Evolutionary conservation across 257 asterid species (phyloP), one percentile per base, ranked within the genome.

Genomic region (Scutellaria baicalensis): DNA sequence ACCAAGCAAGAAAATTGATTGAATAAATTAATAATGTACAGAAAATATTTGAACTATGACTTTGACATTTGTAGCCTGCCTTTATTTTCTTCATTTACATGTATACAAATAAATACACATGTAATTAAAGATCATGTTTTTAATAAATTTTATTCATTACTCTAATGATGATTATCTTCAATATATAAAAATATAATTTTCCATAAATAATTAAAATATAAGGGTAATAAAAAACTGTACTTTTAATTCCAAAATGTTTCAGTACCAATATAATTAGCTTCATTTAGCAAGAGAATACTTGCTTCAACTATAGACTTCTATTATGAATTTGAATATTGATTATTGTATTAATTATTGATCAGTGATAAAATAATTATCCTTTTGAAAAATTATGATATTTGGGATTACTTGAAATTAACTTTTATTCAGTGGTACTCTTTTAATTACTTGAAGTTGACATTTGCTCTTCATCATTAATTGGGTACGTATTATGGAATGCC

Each of bases 241-340:
- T 63, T 54, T 64, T 5, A 68, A 70, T 65, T 70, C 80, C 66
- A 65, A 27, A 69, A 69, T 63, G 73, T 57, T 64, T 69, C 83
- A 74, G 71, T 74, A 74, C 71, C 74, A 39, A n/a, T n/a, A n/a
- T n/a, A n/a, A n/a, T n/a, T n/a, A n/a, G n/a, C 70, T 63, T 59
- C 31, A 79, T 64, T 27, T 59, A 50, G 54, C 59, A 74, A 69
- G 74, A 58, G 62, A 59, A 64, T 38, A 31, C 51, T 43, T 56
- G 58, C 17, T 40, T 21, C 33, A 27, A 6, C 23, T 38, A 14
- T 17, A 10, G 50, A 44, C 40, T 55, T 72, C 27, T 31, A 33
- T 51, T 31, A 42, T 70, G 12, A 48, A 16, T 16, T 23, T 10
- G 9, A 1, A 21, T 0, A 23, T 33, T 72, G 33, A 27, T 33